Conservation (phyloP, 192 early-diverging fungal species). For the Borealophlyctis nickersoniae region DNA sequence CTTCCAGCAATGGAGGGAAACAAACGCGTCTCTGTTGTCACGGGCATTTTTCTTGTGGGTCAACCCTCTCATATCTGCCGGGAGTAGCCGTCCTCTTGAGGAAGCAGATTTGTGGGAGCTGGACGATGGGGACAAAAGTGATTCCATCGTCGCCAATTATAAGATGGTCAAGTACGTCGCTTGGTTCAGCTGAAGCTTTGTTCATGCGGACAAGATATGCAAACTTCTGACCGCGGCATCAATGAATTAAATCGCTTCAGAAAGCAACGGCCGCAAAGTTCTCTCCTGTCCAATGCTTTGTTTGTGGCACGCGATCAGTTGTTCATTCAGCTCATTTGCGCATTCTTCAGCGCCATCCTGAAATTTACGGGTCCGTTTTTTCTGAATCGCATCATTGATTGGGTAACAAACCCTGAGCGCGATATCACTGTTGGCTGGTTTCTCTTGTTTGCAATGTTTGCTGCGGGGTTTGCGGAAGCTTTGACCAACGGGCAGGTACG, state of each 20-base stretch:
- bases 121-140: constrained; percentile 25
- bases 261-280: constrained; percentile 6
- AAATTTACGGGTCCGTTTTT: constrained; percentile 40
- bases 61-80: constrained; percentile 38
- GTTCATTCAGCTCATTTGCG: constrained; percentile 24
- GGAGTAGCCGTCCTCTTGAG: constrained; percentile 24
- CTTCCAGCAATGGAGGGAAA: constrained; percentile 22
- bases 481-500: constrained; percentile 16
- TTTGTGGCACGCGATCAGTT: constrained; percentile 11
- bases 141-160: constrained; percentile 21
- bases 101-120: constrained; percentile 44
- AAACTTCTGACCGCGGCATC: not conserved
- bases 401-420: constrained; percentile 17
- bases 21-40: constrained; percentile 29
- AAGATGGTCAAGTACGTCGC: constrained; percentile 10
- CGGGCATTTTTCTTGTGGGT: constrained; percentile 47
- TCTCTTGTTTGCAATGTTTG: constrained; percentile 26
- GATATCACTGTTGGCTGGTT: constrained; percentile 13
- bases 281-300: constrained; percentile 13
- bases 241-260: not conserved
- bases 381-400: constrained; percentile 40
- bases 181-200: not conserved
- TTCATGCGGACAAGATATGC: not conserved
- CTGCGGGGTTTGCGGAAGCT: constrained; percentile 7
- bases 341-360: constrained; percentile 15